phyloP scores from a whole-genome alignment of 495 filamentous ascomycete genomes.

The Rhypophila decipiens region DNA sequence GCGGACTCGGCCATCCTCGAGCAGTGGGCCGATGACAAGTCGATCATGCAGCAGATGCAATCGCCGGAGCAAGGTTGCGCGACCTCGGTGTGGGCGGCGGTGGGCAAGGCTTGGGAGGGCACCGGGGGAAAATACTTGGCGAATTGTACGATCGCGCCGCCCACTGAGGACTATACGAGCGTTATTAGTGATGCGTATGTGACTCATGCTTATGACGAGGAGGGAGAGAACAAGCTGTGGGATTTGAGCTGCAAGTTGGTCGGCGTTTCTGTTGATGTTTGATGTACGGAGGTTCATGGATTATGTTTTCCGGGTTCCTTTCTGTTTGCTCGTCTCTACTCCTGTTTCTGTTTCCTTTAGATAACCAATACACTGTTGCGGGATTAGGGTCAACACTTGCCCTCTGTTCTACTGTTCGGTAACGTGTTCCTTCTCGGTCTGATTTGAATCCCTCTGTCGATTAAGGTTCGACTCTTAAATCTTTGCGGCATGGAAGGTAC shows the following conservation, averaged over 20 bases:
- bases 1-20: background rate
- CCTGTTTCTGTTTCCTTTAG: too few species aligned
- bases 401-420: too few species aligned
- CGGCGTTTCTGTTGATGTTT: slow-evolving; percentile 1
- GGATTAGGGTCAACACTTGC: too few species aligned
- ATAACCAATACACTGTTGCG: too few species aligned
- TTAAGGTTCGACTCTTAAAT: too few species aligned
- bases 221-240: slow-evolving; percentile 7
- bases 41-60: slow-evolving; percentile 23
- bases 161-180: background rate
- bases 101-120: slow-evolving; percentile 32
- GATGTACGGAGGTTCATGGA: too few species aligned
- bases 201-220: slow-evolving; percentile 2
- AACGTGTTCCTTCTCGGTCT: too few species aligned
- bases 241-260: slow-evolving; percentile 6
- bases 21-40: background rate
- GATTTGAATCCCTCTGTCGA: too few species aligned
- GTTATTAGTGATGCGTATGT: background rate
- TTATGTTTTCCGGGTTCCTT: too few species aligned
- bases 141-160: slow-evolving; percentile 10
- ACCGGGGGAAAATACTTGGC: slow-evolving; percentile 42
- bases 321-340: too few species aligned
- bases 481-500: too few species aligned
- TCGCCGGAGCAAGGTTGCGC: slow-evolving; percentile 44
- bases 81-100: slow-evolving; percentile 42